Conservation (phyloP, 208 protist genomes). For the Novymonas esmeraldas region DNA sequence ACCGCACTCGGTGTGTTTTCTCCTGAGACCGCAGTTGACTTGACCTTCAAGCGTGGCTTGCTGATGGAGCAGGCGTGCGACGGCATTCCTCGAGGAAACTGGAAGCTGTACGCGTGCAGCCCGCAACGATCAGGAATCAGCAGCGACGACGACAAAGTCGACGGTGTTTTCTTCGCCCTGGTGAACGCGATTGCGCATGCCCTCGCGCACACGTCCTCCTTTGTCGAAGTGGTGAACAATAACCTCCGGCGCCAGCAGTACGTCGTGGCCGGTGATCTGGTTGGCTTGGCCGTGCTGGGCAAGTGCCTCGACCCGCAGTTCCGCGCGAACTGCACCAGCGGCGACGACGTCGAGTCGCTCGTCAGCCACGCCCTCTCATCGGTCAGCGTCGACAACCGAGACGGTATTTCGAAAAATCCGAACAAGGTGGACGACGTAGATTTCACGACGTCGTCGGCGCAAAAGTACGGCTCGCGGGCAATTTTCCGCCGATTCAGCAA, state of each 20-base stretch:
- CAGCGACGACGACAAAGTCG: constrained; percentile 42
- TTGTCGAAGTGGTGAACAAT: constrained; percentile 83
- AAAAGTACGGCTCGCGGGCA: constrained; percentile 63
- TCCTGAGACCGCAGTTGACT: constrained; percentile 66
- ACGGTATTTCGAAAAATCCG: constrained; percentile 67
- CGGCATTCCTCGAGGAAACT: constrained; percentile 34
- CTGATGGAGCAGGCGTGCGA: constrained; percentile 80
- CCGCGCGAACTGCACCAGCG: constrained; percentile 55
- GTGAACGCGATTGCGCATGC: constrained; percentile 73
- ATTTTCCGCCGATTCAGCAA: constrained; percentile 81
- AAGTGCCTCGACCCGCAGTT: constrained; percentile 91
- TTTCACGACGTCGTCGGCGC: constrained; percentile 68
- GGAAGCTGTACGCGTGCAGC: constrained; percentile 85
- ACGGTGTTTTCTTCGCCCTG: constrained; percentile 77
- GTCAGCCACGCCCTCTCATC: constrained; percentile 53
- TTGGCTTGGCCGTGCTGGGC: constrained; percentile 74
- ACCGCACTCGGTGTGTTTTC: constrained; percentile 72
- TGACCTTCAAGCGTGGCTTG: constrained; percentile 78
- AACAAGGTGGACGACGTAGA: constrained; percentile 36
- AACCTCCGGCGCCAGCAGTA: constrained; percentile 85
- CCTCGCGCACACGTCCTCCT: constrained; percentile 74
- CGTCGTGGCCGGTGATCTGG: constrained; percentile 79
- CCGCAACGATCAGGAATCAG: constrained; percentile 67
- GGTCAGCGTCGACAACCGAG: constrained; percentile 58
- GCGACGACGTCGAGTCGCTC: constrained; percentile 22